Base-by-base conservation (phyloP, 192 early-diverging fungal genomes). In the Entomortierella parvispora region DNA sequence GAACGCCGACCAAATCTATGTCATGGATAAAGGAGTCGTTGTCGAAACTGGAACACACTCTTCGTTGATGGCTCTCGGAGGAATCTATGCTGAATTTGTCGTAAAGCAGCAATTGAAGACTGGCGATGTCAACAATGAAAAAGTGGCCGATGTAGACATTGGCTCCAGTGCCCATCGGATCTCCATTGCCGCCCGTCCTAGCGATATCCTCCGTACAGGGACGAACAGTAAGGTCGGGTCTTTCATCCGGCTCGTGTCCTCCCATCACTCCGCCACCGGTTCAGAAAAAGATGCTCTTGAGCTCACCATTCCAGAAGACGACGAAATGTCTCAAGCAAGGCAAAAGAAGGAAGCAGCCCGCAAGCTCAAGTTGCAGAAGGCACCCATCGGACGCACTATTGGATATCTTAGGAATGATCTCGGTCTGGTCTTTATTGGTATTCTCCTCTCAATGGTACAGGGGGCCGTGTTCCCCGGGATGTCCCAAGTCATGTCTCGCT, bases 1-100 rank as follows among this genome's bases (percentile, higher is more conserved):
- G 20, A 89, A 95, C 53, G 90, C 94, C 25, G 90, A 96, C 79
- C 69, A 88, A 44, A 98, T 98, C 68, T 91, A 93, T 37, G 94
- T 95, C 29, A 89, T 97, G 81, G 52, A 85, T 62, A 62, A 88
- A 57, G 91, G 91, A 44, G 81, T 80, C n/a, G 68, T 93, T 22
- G 77, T 90, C 15, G 91, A 96, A 81, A 52, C 75, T 23, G 96
- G 96, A 28, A 90, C 80, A 20, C 94, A 95, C 74, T 82, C 89
- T 22, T 84, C 93, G 65, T 81, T 97, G 29, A 62, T 95, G 45
- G 69, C 82, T 0, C 82, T 69, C 15, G 63, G 79, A 34, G 91
- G 90, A 32, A 69, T 89, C 33, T 91, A 91, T 67, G 51, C 62
- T 22, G 79, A 83, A 15, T 81, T 92, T 15, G 92, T 94, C 15